Evolutionary conservation across 2,329 filamentous ascomycete species (phyloP).

Genomic region (Cladophialophora carrionii): DNA sequence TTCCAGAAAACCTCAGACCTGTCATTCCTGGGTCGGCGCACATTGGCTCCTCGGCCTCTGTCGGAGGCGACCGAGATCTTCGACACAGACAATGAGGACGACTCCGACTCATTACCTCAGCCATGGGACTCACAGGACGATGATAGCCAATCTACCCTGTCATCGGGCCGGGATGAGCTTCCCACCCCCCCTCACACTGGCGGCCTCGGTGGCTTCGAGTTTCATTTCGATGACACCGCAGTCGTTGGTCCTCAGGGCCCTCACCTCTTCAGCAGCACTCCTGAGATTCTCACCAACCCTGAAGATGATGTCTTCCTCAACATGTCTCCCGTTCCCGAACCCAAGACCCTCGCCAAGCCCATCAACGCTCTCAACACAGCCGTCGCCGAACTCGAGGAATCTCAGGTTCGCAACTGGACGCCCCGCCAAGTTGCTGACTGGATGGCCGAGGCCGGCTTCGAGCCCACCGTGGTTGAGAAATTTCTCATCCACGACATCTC

Average conservation of each 20-base stretch:
- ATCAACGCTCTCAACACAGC: slow-evolving; percentile 38
- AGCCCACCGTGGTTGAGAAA: slow-evolving; percentile 74
- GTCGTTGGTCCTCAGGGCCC: slow-evolving; percentile 76
- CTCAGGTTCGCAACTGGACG: slow-evolving; percentile 42
- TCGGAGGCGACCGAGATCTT: slow-evolving; percentile 45
- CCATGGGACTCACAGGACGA: slow-evolving; percentile 32
- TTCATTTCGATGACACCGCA: slow-evolving; percentile 57
- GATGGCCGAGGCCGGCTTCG: slow-evolving; percentile 83
- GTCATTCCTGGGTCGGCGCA: slow-evolving; percentile 33
- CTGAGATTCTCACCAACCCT: slow-evolving; percentile 27
- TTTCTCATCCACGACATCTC: slow-evolving; percentile 93
- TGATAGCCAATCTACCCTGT: slow-evolving; percentile 77
- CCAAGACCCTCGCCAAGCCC: slow-evolving; percentile 24
- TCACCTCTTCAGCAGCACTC: slow-evolving; percentile 75
- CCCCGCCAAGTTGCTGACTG: slow-evolving; percentile 59
- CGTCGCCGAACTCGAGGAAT: slow-evolving; percentile 41
- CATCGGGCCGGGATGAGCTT: slow-evolving; percentile 82
- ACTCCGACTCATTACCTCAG: slow-evolving; percentile 38
- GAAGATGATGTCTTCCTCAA: slow-evolving; percentile 34
- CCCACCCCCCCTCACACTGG: slow-evolving; percentile 77
- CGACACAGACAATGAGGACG: slow-evolving; percentile 45
- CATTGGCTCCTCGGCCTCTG: slow-evolving; percentile 36
- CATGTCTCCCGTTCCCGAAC: slow-evolving; percentile 24
- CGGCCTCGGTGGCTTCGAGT: slow-evolving; percentile 63
- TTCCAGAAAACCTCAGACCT: slow-evolving; percentile 32